These are phyloP conservation scores for Verticillium nubilum DNA, from an alignment of 2,329 filamentous ascomycete species.

Conservation along the genomic window DNA sequence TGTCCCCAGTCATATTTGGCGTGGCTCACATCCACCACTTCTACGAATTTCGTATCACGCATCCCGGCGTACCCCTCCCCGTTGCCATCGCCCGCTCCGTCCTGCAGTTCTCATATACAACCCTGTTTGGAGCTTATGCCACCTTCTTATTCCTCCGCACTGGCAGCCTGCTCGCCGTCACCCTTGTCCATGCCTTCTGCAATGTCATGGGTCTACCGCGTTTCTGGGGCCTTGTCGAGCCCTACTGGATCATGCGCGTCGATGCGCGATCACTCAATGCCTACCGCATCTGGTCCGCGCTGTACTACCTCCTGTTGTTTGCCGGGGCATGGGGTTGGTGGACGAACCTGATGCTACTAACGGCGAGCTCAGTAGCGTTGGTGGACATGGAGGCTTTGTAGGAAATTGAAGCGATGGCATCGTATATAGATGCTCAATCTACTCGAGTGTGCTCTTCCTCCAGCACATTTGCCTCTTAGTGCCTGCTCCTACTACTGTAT, in stretches of 20 bases:
- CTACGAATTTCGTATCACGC: conserved; percentile 83
- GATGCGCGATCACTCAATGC: not conserved
- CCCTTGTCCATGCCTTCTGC: conserved; percentile 80
- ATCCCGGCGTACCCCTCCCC: conserved; percentile 61
- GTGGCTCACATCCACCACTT: conserved; percentile 93
- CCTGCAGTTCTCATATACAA: conserved; percentile 86
- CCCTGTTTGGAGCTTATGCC: conserved; percentile 87
- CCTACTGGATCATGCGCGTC: conserved; percentile 27
- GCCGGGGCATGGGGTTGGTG: conserved; percentile 69
- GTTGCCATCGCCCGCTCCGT: conserved; percentile 65
- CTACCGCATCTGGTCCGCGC: conserved; percentile 56
- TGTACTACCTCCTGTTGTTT: conserved; percentile 75
- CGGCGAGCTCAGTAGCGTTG: conserved; percentile 54
- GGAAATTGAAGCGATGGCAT: not conserved
- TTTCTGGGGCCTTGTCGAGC: conserved; percentile 73
- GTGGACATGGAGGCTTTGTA: conserved; percentile 9
- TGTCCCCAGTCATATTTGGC: conserved; percentile 85
- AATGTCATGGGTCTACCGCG: conserved; percentile 88
- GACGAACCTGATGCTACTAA: conserved; percentile 64
- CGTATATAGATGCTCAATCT: not conserved
- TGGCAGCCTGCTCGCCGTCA: conserved; percentile 70
- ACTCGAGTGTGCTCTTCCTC: not conserved
- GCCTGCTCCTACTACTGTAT: not conserved
- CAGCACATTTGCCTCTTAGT: not conserved
- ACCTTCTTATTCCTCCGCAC: conserved; percentile 85